A percentile compares a stretch with the other conserved stretches of the same genome.
phyloP scores from a whole-genome alignment of 768 basidiomycete genomes.

The Lyophyllum decastes region DNA sequence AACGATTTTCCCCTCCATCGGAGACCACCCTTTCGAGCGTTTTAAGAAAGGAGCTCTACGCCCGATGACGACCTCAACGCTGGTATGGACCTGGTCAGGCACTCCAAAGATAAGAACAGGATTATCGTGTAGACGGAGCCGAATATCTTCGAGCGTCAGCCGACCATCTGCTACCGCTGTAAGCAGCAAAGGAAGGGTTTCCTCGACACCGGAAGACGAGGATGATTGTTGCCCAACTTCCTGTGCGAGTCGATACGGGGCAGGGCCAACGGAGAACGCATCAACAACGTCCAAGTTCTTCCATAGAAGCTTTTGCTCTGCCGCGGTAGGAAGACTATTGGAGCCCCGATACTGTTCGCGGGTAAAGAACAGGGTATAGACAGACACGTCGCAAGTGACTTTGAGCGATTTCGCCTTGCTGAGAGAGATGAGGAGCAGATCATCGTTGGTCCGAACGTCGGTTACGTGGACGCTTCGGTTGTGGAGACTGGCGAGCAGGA shows the following conservation, averaged over 20 bases:
- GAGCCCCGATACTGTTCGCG: slow-evolving; percentile 70
- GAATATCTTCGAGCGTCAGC: slow-evolving; percentile 82
- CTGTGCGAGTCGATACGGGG: slow-evolving; percentile 74
- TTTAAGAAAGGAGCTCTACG: slow-evolving; percentile 61
- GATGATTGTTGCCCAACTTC: slow-evolving; percentile 63
- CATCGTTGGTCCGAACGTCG: slow-evolving; percentile 84
- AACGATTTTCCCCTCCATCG: slow-evolving; percentile 62
- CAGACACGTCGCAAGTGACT: slow-evolving; percentile 94
- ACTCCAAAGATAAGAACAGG: slow-evolving; percentile 90
- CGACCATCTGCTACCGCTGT: slow-evolving; percentile 81
- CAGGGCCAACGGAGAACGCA: slow-evolving; percentile 85
- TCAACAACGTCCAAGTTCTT: slow-evolving; percentile 82
- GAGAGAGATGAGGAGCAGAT: slow-evolving; percentile 86
- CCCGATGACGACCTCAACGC: slow-evolving; percentile 91
- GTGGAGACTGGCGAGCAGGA: slow-evolving; percentile 92
- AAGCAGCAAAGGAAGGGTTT: slow-evolving; percentile 84
- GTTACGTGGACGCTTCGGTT: slow-evolving; percentile 88
- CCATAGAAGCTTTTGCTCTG: slow-evolving; percentile 87
- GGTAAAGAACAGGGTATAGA: slow-evolving; percentile 90
- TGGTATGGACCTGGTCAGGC: slow-evolving; percentile 82
- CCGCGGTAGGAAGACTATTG: slow-evolving; percentile 63
- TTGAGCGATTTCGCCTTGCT: slow-evolving; percentile 93
- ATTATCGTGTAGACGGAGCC: slow-evolving; percentile 85
- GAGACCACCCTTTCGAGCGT: slow-evolving; percentile 73
- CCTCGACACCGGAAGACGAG: slow-evolving; percentile 80